phyloP scores from a whole-genome alignment of 1,139 yeast species.

The Suhomyces guaymorum region DNA sequence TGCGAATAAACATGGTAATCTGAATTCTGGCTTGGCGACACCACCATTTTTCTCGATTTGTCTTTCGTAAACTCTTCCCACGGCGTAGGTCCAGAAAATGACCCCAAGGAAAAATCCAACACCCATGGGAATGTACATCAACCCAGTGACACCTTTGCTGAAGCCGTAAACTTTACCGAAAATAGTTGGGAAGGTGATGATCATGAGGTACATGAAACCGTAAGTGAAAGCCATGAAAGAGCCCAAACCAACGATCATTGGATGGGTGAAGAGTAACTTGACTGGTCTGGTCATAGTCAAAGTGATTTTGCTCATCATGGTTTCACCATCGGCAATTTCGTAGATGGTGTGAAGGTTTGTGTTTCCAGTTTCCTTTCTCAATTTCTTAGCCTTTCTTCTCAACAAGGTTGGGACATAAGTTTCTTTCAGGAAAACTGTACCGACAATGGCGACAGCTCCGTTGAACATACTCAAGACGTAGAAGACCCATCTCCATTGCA shows the following conservation, averaged over 20 bases:
- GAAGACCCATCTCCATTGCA: conserved; percentile 47
- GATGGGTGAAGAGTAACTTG: conserved; percentile 43
- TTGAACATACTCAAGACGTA: conserved; percentile 45
- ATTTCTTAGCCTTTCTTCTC: conserved; percentile 30
- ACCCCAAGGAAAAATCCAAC: conserved; percentile 45
- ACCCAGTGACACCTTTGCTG: conserved; percentile 35
- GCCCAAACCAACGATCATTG: conserved; percentile 48
- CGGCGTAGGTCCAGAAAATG: conserved; percentile 37
- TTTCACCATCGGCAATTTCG: conserved; percentile 42
- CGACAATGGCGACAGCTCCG: conserved; percentile 39
- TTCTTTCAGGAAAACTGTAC: conserved; percentile 39
- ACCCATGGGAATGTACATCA: conserved; percentile 51
- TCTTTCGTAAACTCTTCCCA: conserved; percentile 33
- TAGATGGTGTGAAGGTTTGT: conserved; percentile 43
- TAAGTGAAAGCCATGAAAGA: conserved; percentile 49
- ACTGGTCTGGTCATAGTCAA: conserved; percentile 43
- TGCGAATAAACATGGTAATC: conserved; percentile 43
- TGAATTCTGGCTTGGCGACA: conserved; percentile 43
- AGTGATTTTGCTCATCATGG: conserved; percentile 31
- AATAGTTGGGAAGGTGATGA: conserved; percentile 45
- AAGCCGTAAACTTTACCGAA: conserved; percentile 38
- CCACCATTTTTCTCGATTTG: conserved; percentile 37
- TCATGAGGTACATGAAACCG: conserved; percentile 50
- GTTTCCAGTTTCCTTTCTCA: conserved; percentile 41
- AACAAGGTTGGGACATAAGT: conserved; percentile 45